phyloP scores from a whole-genome alignment of 768 basidiomycete genomes.

The Candolleomyces eurysporus region DNA sequence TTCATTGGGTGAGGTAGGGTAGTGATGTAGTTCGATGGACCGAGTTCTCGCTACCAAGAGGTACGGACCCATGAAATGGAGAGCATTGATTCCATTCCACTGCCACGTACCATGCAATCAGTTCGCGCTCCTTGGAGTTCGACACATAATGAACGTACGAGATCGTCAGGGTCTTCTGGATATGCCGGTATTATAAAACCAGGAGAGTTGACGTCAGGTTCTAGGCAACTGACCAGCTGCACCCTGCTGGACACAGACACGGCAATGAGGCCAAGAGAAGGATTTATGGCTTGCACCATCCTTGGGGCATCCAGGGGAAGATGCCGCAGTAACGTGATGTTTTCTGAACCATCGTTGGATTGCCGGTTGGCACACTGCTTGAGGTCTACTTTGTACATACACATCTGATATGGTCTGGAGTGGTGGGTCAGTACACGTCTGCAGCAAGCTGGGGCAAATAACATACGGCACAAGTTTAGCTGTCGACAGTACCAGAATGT shows the following conservation, averaged over 20 bases:
- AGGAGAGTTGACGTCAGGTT: constrained; percentile 7
- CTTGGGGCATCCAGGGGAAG: constrained; percentile 20
- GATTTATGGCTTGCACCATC: constrained; percentile 34
- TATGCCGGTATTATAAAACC: constrained; percentile 14
- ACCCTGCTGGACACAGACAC: constrained; percentile 28
- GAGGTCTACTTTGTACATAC: neutral
- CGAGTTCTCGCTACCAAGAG: constrained; percentile 52
- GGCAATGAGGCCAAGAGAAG: constrained; percentile 26
- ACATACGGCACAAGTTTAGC: neutral
- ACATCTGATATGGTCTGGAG: neutral
- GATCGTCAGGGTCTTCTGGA: constrained; percentile 29
- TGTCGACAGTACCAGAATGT: constrained; percentile 2
- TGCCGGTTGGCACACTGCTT: neutral
- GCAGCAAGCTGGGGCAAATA: too few relatives aligned
- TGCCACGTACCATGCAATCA: constrained; percentile 14
- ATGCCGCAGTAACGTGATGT: constrained; percentile 19
- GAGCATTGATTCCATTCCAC: constrained; percentile 41
- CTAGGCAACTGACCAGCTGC: constrained; percentile 38
- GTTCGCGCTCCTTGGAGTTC: neutral
- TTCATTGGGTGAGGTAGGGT: constrained; percentile 21
- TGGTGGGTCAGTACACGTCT: neutral
- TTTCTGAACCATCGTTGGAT: neutral
- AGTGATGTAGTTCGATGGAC: constrained; percentile 45
- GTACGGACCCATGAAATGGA: constrained; percentile 46
- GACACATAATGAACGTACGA: constrained; percentile 24